Evolutionary conservation across 345 rosid species (phyloP).

Genomic region (Brassica napus): DNA sequence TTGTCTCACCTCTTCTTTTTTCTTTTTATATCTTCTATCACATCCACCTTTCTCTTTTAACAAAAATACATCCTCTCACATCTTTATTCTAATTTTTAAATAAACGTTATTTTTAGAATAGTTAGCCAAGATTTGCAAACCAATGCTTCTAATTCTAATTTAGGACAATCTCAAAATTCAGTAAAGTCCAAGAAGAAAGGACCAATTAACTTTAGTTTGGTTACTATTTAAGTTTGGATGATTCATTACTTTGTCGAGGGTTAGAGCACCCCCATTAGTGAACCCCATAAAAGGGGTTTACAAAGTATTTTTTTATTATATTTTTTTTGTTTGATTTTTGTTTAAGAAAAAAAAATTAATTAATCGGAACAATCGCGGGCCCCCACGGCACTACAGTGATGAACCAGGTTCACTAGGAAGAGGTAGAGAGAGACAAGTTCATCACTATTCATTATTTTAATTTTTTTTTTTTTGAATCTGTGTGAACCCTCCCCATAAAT

Average conservation of each 20-base stretch:
- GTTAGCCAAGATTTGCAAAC: not conserved
- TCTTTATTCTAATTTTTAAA: not conserved
- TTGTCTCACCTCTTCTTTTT: slow-evolving; percentile 26
- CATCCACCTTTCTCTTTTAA: slow-evolving; percentile 18
- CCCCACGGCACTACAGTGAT: too few relatives aligned
- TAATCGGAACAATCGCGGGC: too few relatives aligned
- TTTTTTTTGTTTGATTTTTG: too few relatives aligned
- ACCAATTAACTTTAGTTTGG: slow-evolving; percentile 1
- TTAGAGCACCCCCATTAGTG: not conserved
- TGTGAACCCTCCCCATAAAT: too few relatives aligned
- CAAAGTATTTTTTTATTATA: too few relatives aligned
- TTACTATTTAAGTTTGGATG: not conserved
- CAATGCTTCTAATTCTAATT: not conserved
- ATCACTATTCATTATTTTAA: too few relatives aligned
- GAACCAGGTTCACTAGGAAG: too few relatives aligned
- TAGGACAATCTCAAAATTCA: not conserved
- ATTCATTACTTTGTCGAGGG: not conserved
- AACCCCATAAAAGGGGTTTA: too few relatives aligned
- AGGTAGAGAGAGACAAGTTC: too few relatives aligned
- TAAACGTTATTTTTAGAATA: not conserved
- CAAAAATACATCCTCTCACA: not conserved
- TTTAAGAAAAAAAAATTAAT: too few relatives aligned
- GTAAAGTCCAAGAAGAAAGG: slow-evolving; percentile 14
- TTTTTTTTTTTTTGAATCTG: too few relatives aligned
- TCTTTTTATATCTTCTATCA: slow-evolving; percentile 26